Base-by-base conservation (phyloP, 352 stramenopile species). In the Phytophthora chlamydospora region DNA sequence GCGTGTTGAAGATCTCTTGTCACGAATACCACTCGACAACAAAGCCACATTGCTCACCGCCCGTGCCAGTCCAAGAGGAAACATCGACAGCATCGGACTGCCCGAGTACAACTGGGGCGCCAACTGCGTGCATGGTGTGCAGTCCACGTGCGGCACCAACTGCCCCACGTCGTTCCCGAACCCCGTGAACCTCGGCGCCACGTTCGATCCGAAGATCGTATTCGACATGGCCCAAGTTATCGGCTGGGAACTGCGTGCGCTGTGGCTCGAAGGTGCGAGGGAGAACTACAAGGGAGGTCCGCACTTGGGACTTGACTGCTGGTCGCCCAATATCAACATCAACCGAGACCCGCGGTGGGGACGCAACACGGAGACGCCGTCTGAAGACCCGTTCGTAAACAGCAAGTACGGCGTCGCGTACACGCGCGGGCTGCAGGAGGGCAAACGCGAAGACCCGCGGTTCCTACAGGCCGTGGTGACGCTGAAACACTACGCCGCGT, bases 241-340 rank as follows among this genome's bases (percentile, higher is more conserved):
- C 47, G 84, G 82, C 17, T 85, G 76, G 77, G 81, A 91, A 54
- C 68, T 91, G 32, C 82, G 82, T 9, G 82, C 79, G 16, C 56
- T 91, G 21, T 89, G 82, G 82, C 75, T 89, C 17, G 82, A 89
- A 51, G 82, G 77, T 8, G 82, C 79, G 1, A 60, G 73, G 1
- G 82, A 91, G 38, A 89, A 91, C 56, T 87, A 88, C n/a, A n/a
- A n/a, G n/a, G n/a, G n/a, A n/a, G 80, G 78, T 14, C 75, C 62
- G 68, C 82, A 95, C 44, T 58, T 89, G 14, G 92, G 91, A 0
- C 68, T 98, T 42, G 96, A 94, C 40, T 97, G 85, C 68, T 98
- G 88, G 84, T 92, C 84, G 34, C 95, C 95, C 16, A 98, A 97
- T 58, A 93, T 98, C 46, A 98, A 98, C 68, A 90, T 98, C 61